Conservation (phyloP, 2,329 filamentous ascomycete genomes). For the Byssothecium circinans region DNA sequence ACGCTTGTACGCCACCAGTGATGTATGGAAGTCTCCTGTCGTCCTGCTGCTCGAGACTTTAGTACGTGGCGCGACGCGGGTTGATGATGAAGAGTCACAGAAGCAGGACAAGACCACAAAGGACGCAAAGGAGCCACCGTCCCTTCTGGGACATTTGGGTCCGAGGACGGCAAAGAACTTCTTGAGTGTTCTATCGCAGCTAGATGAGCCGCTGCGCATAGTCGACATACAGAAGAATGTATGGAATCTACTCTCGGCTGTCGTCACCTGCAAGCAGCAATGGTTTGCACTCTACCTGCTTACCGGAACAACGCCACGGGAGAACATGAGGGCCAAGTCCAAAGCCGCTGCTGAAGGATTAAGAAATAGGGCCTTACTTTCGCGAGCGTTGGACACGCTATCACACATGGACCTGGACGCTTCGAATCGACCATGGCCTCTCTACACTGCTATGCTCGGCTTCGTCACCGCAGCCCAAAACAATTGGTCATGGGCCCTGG, state of each 20-base stretch:
- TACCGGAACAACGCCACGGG: constrained; percentile 81
- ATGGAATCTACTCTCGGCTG: constrained; percentile 84
- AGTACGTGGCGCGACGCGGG: constrained; percentile 67
- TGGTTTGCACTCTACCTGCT: constrained; percentile 95
- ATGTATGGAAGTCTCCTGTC: constrained; percentile 66
- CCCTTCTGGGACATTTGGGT: constrained; percentile 86
- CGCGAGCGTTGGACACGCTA: constrained; percentile 71
- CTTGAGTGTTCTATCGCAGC: constrained; percentile 71
- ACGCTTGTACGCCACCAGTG: constrained; percentile 71
- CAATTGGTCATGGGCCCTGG: constrained; percentile 93
- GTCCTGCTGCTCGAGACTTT: constrained; percentile 72
- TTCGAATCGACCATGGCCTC: constrained; percentile 48
- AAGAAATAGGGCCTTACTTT: constrained; percentile 68
- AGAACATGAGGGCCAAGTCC: constrained; percentile 63
- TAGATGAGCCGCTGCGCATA: constrained; percentile 75
- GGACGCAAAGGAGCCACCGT: constrained; percentile 69
- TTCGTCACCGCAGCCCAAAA: constrained; percentile 89
- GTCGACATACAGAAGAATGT: constrained; percentile 66
- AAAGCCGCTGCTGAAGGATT: constrained; percentile 46
- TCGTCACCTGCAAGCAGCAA: constrained; percentile 87
- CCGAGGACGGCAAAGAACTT: constrained; percentile 82
- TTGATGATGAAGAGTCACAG: constrained; percentile 35
- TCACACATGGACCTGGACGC: constrained; percentile 66
- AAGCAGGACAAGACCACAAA: constrained; percentile 33
- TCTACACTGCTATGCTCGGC: constrained; percentile 75